Evolutionary conservation across 2,329 filamentous ascomycete species (phyloP).

Genomic region (Penicillium sp.): DNA sequence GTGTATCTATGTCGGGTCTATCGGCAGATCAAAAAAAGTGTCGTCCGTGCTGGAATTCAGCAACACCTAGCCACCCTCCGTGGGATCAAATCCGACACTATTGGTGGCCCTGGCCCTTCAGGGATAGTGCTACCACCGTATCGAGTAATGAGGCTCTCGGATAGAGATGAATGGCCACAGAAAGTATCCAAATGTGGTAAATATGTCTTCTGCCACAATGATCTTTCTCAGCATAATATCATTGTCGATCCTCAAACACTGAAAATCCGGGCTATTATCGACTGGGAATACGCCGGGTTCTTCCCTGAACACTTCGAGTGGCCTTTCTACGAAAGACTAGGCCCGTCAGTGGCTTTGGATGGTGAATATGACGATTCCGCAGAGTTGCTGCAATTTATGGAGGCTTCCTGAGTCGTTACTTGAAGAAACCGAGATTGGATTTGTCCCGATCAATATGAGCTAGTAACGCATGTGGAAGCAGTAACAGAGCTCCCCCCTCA

Average conservation of each 20-base stretch:
- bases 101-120: slow-evolving; percentile 10
- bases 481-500: too few species aligned
- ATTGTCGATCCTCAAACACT: slow-evolving; percentile 29
- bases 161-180: slow-evolving; percentile 2
- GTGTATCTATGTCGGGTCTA: slow-evolving; percentile 5
- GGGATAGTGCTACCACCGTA: slow-evolving; percentile 14
- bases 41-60: slow-evolving; percentile 8
- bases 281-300: slow-evolving; percentile 43
- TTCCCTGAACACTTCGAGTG: slow-evolving; percentile 33
- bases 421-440: too few species aligned
- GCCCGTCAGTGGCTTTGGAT: neutral
- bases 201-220: slow-evolving; percentile 18
- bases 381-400: slow-evolving; percentile 1
- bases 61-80: slow-evolving; percentile 9
- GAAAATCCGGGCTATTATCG: slow-evolving; percentile 38
- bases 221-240: slow-evolving; percentile 12
- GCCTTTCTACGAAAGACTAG: slow-evolving; percentile 2
- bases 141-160: slow-evolving; percentile 2
- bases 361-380: neutral
- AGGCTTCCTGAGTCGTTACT: too few species aligned
- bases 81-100: slow-evolving; percentile 2
- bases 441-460: too few species aligned
- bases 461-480: too few species aligned
- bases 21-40: slow-evolving; percentile 8
- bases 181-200: slow-evolving; percentile 3